Base-by-base conservation (phyloP, 345 rosid species). In the Cardamine resedifolia region DNA sequence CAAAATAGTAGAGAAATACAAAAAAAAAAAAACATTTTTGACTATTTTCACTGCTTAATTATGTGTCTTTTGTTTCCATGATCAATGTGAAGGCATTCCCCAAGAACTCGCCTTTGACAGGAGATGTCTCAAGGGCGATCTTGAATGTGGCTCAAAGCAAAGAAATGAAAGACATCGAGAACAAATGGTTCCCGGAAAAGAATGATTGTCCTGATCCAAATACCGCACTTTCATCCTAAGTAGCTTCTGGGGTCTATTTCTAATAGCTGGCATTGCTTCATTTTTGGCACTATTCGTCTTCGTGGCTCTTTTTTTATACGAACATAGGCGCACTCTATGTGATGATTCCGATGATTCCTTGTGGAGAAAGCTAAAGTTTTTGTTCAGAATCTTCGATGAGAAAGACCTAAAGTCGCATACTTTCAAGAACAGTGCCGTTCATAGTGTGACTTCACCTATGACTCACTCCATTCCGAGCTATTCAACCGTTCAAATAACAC, bases 161-260 rank as follows among this genome's bases (percentile, higher is more conserved):
- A 0, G 65, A 12, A 48, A 77, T 77, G 72, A 45, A 56, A n/a
- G 12, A 0, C 8, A 78, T 85, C 10, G 72, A 70, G 39, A 33
- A 67, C 11, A 59, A 9, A 14, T 69, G 45, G 53, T 23, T 72
- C 6, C 9, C 16, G 6, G 31, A 15, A 7, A 11, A 19, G 5
- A 52, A 50, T 9, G 15, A 34, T 3, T 76, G 82, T 50, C 55
- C 52, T 58, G 77, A 64, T 36, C 70, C 56, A 33, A 39, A 3
- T 4, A 20, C 66, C 8, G 1, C 45, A 9, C 70, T 66, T 30
- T 65, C 73, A 1, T 70, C 82, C 65, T 82, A 1, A 23, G 75
- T 27, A 80, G 78, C 82, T 82, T 85, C 15, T 74, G 75, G 47
- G 90, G 84, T 10, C 79, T 83, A 0, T 86, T 83, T 65, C 23